Evolutionary conservation across 306 rosid species (phyloP).

Genomic region (Lathyrus aphaca): DNA sequence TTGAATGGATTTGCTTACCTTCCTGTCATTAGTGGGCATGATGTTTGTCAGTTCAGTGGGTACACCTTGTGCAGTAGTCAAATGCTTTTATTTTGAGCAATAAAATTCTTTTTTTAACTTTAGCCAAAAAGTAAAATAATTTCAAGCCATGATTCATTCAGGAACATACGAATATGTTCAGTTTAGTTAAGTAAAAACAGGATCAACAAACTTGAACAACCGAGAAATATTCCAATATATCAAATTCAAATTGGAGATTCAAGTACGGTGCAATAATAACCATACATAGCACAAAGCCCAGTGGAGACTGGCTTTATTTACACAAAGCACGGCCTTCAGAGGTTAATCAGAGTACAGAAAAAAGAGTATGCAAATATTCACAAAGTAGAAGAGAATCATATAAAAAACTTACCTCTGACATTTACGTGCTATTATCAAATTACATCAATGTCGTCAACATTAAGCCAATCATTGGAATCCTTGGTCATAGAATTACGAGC

Average conservation of each 20-base stretch:
- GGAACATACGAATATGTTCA: neutral
- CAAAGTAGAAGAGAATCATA: slow-evolving; percentile 43
- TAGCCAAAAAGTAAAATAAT: neutral
- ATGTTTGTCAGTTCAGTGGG: neutral
- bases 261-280: slow-evolving; percentile 43
- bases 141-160: slow-evolving; percentile 24
- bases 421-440: slow-evolving; percentile 51
- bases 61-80: neutral
- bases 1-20: neutral
- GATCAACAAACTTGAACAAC: slow-evolving; percentile 30
- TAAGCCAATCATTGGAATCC: slow-evolving; percentile 94
- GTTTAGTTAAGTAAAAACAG: neutral
- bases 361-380: slow-evolving; percentile 61
- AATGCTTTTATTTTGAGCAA: neutral
- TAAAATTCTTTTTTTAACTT: neutral
- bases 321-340: slow-evolving; percentile 53
- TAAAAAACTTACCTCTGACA: slow-evolving; percentile 40
- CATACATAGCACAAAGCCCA: slow-evolving; percentile 46
- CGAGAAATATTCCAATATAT: slow-evolving; percentile 11
- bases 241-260: slow-evolving; percentile 29
- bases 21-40: neutral
- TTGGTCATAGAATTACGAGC: slow-evolving; percentile 60
- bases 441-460: slow-evolving; percentile 81
- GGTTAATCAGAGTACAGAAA: slow-evolving; percentile 46
- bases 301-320: slow-evolving; percentile 55